Evolutionary conservation across 2,329 filamentous ascomycete species (phyloP), one percentile per base, ranked within the genome.

Genomic region (Ceratocystis harringtonii): DNA sequence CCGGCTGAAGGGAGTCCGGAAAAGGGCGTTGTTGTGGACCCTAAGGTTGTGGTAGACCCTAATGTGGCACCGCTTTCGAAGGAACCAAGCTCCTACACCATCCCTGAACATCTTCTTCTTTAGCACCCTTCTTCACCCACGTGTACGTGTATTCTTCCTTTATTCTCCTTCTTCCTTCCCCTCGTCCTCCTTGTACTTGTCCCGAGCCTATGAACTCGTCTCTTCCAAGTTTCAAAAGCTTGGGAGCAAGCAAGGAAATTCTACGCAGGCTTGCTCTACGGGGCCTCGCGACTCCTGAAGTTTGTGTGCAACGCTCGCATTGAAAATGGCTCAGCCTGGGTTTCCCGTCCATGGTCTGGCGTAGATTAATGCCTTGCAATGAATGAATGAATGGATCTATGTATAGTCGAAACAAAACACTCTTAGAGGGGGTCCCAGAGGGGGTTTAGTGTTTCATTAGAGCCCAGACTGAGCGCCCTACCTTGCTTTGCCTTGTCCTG

Each of bases 391-490:
- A 25, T 25, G 22, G 2, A 25, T 57, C 50, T 57, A 57, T 57
- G 50, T 57, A 57, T 57, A 57, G 50, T 57, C 25, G 25, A 57
- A 57, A 57, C 50, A 57, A 57, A 57, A 57, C 50, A 57, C 25
- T 57, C 32, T 36, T 32, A 8, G 45, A 17, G 19, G 5, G n/a
- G 19, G 50, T 10, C 50, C 19, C 50, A 57, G 50, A 28, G 50
- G 25, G 50, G 50, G 50, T 32, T 57, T 57, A 28, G 50, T 57
- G 50, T 57, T 57, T 57, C 50, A 57, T 57, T 57, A 30, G 22
- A 28, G 50, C 30, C 25, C 17, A 57, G 50, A 22, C 22, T 57
- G 50, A 28, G 5, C 44, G 15, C 44, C 44, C 12, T 19, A 17
- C 17, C 44, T 45, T 36, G 32, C 44, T 19, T 45, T 7, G 44